phyloP scores from a whole-genome alignment of 805 yeast genomes.

The Lipomyces anomalus region DNA sequence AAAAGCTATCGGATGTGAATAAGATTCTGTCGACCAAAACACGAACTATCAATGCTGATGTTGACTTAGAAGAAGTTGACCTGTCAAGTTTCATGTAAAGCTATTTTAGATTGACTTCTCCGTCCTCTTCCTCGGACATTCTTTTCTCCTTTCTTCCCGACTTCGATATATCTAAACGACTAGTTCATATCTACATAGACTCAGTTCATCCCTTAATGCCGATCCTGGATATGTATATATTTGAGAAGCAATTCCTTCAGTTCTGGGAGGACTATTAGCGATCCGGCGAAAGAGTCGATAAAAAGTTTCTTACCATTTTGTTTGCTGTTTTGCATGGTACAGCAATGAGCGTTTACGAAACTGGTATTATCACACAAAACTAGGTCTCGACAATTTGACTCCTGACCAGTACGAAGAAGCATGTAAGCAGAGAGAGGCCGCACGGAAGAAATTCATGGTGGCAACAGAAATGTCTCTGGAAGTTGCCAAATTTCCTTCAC shows the following conservation, averaged over 20 bases:
- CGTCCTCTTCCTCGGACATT: too few relatives aligned
- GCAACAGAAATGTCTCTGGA: not conserved
- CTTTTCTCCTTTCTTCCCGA: not conserved
- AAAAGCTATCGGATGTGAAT: slow-evolving; percentile 10
- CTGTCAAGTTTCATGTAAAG: too few relatives aligned
- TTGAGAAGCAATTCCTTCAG: not conserved
- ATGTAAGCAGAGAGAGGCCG: not conserved
- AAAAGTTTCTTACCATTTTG: not conserved
- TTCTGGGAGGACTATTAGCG: not conserved
- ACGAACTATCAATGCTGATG: too few relatives aligned
- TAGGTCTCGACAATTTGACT: not conserved
- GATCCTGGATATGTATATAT: not conserved
- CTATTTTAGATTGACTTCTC: too few relatives aligned
- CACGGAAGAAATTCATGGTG: not conserved
- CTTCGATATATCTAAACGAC: not conserved
- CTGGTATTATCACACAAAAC: not conserved
- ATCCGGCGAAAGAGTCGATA: not conserved
- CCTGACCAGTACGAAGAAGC: not conserved
- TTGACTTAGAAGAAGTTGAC: too few relatives aligned
- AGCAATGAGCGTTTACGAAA: not conserved
- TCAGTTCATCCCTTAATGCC: not conserved
- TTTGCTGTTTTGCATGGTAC: not conserved
- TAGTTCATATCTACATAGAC: not conserved
- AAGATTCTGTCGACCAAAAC: slow-evolving; percentile 12
- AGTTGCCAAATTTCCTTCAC: not conserved